These are phyloP conservation scores for Hondaea fermentalgiana DNA, from an alignment of 108 stramenopile species.

Conservation along the genomic window DNA sequence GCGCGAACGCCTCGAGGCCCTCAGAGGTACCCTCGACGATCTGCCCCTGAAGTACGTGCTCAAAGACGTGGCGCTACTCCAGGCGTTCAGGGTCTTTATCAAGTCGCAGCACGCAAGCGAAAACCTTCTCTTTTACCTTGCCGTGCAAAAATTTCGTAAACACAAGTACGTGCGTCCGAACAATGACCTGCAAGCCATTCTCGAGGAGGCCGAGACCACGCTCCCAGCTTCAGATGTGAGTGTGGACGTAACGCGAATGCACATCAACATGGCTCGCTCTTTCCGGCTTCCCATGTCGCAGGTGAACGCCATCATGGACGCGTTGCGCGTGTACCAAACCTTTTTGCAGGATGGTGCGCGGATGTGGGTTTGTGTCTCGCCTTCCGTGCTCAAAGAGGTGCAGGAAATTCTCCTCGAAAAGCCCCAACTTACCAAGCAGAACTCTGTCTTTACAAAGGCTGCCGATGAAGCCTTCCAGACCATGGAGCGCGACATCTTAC, in stretches of 20 bases:
- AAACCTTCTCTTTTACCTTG: neutral
- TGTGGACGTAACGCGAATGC: neutral
- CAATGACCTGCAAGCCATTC: neutral
- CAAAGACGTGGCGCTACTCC: neutral
- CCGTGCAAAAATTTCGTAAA: neutral
- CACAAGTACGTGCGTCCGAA: neutral
- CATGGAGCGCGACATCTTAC: neutral
- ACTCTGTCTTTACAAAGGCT: neutral
- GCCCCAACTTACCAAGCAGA: neutral
- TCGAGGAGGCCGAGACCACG: neutral
- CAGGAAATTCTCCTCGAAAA: neutral
- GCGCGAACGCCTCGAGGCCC: neutral
- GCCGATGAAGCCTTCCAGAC: neutral
- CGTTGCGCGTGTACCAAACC: neutral
- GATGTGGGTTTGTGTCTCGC: neutral
- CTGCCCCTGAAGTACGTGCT: neutral
- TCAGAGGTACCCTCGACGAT: neutral
- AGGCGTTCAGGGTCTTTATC: neutral
- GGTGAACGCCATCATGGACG: constrained; percentile 7
- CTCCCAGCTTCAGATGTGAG: neutral
- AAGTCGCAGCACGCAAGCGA: neutral
- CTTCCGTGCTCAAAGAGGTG: neutral
- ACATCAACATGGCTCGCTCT: neutral
- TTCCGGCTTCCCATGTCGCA: neutral
- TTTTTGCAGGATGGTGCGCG: constrained; percentile 12